These are phyloP conservation scores for Plasmodium reichenowi DNA, from an alignment of 169 alveolate genomes.

Conservation along the genomic window DNA sequence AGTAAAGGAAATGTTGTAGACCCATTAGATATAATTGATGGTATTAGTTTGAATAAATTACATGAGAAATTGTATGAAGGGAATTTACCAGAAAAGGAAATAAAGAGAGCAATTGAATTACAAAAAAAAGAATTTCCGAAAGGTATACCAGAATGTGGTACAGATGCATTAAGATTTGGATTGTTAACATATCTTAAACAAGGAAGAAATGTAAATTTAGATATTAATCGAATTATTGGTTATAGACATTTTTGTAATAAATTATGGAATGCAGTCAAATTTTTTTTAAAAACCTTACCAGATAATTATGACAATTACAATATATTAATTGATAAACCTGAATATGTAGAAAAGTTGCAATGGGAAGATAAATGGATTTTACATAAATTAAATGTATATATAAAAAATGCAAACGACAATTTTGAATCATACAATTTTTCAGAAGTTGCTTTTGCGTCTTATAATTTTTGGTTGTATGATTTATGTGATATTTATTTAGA, in stretches of 20 bases:
- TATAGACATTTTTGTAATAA: constrained; percentile 98
- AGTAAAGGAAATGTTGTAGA: constrained; percentile 99
- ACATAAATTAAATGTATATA: constrained; percentile 89
- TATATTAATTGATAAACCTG: constrained; percentile 76
- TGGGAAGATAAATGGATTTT: constrained; percentile 97
- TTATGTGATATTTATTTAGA: constrained; percentile 98
- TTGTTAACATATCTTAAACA: constrained; percentile 94
- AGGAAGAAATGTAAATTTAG: constrained; percentile 96
- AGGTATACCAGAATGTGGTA: constrained; percentile 99
- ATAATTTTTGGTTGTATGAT: constrained; percentile 97
- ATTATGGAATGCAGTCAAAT: constrained; percentile 97
- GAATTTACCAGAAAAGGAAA: constrained; percentile 93
- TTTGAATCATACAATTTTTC: constrained; percentile 94
- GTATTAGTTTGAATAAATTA: constrained; percentile 93
- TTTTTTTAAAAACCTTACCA: constrained; percentile 89
- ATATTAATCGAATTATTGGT: constrained; percentile 96
- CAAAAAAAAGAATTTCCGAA: constrained; percentile 97
- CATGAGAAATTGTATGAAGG: constrained; percentile 93
- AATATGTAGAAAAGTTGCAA: constrained; percentile 77
- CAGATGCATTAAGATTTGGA: constrained; percentile 99
- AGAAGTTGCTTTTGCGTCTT: constrained; percentile 94
- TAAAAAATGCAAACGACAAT: constrained; percentile 84
- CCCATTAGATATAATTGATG: constrained; percentile 98
- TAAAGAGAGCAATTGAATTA: constrained; percentile 92
- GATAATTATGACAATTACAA: constrained; percentile 81